Evolutionary conservation across 257 asterid genomes (phyloP).

Genomic region (Lantana camara): DNA sequence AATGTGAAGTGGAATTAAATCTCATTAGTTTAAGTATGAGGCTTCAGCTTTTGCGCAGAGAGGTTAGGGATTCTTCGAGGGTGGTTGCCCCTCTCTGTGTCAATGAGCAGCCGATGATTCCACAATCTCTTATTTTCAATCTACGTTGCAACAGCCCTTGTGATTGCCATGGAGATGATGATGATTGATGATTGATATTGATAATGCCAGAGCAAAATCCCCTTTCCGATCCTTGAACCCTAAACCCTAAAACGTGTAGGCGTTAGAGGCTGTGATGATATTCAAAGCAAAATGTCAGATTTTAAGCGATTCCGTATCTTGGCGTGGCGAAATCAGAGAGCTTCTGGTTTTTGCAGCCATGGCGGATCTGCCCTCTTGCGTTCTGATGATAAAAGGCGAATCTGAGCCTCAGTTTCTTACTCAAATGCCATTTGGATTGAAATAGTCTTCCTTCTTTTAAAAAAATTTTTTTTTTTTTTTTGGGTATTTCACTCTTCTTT

Average conservation of each 20-base stretch:
- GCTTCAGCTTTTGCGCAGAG: slow-evolving; percentile 10
- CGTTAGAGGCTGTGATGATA: slow-evolving; percentile 34
- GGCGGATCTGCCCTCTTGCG: slow-evolving; percentile 20
- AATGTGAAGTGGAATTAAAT: neutral
- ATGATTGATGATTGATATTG: no score
- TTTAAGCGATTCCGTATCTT: slow-evolving; percentile 34
- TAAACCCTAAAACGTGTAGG: slow-evolving; percentile 14
- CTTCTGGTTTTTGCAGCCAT: slow-evolving; percentile 43
- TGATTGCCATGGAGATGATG: slow-evolving; percentile 2
- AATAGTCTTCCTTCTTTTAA: neutral
- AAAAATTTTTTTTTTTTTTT: neutral
- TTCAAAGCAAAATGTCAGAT: slow-evolving; percentile 29
- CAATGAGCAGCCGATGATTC: slow-evolving; percentile 26
- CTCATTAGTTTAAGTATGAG: slow-evolving; percentile 35
- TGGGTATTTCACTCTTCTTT: neutral
- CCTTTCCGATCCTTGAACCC: neutral
- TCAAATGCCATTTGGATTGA: neutral
- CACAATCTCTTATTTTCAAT: neutral
- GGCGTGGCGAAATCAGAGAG: slow-evolving; percentile 41
- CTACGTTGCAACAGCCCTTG: slow-evolving; percentile 32
- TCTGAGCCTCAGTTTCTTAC: slow-evolving; percentile 38
- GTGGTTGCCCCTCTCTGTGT: slow-evolving; percentile 53
- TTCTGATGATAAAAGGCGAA: slow-evolving; percentile 35
- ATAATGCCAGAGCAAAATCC: neutral
- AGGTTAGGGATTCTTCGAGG: slow-evolving; percentile 37